Percentiles rank a stretch among this genome's conserved stretches.
These are phyloP conservation scores for Alternaria gaisen DNA, from an alignment of 2,329 filamentous ascomycete species.

Conservation along the genomic window DNA sequence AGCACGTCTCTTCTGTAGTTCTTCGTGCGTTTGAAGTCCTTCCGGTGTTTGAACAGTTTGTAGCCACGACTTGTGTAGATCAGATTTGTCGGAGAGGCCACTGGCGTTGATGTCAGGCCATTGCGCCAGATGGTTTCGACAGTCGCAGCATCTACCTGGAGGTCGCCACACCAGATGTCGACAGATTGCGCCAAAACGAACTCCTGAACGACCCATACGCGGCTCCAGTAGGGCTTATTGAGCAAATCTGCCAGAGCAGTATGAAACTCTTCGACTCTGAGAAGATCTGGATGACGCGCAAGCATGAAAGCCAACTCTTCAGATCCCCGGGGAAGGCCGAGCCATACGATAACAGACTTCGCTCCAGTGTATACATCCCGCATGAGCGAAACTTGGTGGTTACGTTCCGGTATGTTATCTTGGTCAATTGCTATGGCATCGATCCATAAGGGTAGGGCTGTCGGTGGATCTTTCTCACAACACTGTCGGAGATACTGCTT, in stretches of 20 bases:
- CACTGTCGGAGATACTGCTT: conserved; percentile 10
- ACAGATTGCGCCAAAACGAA: conserved; percentile 22
- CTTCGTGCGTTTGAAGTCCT: conserved; percentile 19
- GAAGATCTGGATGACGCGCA: conserved; percentile 14
- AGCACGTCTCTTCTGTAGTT: conserved; percentile 17
- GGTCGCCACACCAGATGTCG: conserved; percentile 23
- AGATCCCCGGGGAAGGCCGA: conserved; percentile 11
- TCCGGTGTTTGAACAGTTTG: conserved; percentile 22
- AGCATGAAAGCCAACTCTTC: conserved; percentile 24
- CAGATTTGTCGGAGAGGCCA: neutral
- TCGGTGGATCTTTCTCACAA: conserved; percentile 3
- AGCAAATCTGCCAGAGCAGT: conserved; percentile 10
- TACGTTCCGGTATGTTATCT: conserved; percentile 19
- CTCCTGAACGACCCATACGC: conserved; percentile 26
- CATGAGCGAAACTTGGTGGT: conserved; percentile 22
- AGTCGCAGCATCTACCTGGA: conserved; percentile 9
- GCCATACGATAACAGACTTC: conserved; percentile 22
- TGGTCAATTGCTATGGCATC: conserved; percentile 28
- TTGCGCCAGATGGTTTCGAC: conserved; percentile 23
- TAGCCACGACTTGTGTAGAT: conserved; percentile 17
- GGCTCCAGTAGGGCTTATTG: conserved; percentile 23
- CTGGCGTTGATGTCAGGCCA: conserved; percentile 3
- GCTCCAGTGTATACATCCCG: conserved; percentile 24
- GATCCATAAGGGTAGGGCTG: conserved; percentile 17
- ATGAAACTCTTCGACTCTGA: conserved; percentile 16